These are phyloP conservation scores for Paraconiothyrium brasiliense DNA, from an alignment of 2,329 filamentous ascomycete genomes.

Conservation along the genomic window DNA sequence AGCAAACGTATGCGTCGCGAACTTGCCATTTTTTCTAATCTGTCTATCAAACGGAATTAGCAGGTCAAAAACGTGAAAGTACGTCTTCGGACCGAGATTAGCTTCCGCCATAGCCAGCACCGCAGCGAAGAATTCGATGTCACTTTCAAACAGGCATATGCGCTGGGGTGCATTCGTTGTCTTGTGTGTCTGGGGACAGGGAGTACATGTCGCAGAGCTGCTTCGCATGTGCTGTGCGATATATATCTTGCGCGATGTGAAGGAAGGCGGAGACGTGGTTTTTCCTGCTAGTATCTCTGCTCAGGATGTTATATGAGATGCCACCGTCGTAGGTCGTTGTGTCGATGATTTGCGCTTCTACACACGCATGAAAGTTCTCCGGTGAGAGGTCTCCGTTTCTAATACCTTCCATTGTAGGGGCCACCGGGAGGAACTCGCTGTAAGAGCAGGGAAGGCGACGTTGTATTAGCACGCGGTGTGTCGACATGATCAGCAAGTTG, in stretches of 20 bases:
- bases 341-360: slow-evolving; percentile 8
- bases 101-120: background rate
- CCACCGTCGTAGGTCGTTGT: background rate
- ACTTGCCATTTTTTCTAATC: background rate
- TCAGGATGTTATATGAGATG: background rate
- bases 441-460: no score
- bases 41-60: background rate
- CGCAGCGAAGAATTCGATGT: background rate
- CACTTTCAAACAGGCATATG: slow-evolving; percentile 2
- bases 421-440: no score
- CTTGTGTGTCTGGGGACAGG: background rate
- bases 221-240: background rate
- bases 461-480: no score
- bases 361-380: background rate
- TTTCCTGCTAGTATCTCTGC: background rate
- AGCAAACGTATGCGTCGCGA: no score
- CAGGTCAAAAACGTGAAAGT: background rate
- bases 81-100: background rate
- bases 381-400: no score
- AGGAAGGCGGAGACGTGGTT: background rate
- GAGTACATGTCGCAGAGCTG: background rate
- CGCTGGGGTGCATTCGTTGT: background rate
- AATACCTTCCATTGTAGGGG: no score
- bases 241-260: background rate
- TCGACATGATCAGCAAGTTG: no score